A percentile compares a stretch with the other conserved stretches of the same genome.
These are phyloP conservation scores for Lotus japonicus DNA, from an alignment of 306 rosid species.

Conservation along the genomic window DNA sequence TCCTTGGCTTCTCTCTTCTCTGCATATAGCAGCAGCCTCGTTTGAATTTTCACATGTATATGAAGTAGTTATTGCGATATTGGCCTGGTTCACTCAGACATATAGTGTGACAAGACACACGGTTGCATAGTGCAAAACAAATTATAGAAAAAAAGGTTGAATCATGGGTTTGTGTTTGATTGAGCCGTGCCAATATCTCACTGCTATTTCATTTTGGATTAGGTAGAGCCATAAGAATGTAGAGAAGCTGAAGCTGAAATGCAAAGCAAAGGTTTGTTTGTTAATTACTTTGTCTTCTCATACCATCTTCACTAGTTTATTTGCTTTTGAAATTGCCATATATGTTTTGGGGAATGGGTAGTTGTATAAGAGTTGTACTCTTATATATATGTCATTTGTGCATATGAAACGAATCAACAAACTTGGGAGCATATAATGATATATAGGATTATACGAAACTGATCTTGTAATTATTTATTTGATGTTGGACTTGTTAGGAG, in stretches of 20 bases:
- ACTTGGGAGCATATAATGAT: no score
- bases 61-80: constrained; percentile 60
- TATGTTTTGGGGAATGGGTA: no score
- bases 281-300: not conserved
- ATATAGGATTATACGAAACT: no score
- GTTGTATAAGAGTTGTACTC: no score
- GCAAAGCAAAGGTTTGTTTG: constrained; percentile 26
- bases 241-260: not conserved
- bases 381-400: no score
- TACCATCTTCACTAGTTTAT: not conserved
- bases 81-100: constrained; percentile 81
- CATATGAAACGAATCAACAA: no score
- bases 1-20: not conserved
- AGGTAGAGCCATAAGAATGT: not conserved
- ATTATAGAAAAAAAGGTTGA: no score
- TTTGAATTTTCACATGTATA: not conserved
- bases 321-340: no score
- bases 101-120: not conserved
- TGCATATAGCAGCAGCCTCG: not conserved
- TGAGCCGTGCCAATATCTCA: constrained; percentile 87
- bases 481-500: no score
- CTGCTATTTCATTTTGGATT: constrained; percentile 32
- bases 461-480: no score
- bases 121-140: no score
- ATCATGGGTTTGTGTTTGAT: constrained; percentile 32